Percentiles rank a stretch among this genome's conserved stretches.
Conservation (phyloP, 2,329 filamentous ascomycete species). For the Oidium heveae region DNA sequence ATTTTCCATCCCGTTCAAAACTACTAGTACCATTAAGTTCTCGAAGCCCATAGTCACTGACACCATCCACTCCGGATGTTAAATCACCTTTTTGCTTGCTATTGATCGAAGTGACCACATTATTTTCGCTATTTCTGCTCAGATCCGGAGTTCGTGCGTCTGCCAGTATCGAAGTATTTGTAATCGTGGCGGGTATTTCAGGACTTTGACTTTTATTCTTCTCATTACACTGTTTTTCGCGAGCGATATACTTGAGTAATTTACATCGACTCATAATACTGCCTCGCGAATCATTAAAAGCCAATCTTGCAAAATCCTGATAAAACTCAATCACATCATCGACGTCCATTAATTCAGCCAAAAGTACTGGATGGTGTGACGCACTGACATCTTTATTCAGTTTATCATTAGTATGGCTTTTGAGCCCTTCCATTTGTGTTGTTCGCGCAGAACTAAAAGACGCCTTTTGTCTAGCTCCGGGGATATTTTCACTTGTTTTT, state of each 20-base stretch:
- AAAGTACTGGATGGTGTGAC: constrained; percentile 54
- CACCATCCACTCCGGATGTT: constrained; percentile 35
- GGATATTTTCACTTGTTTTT: constrained; percentile 10
- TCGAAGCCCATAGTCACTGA: neutral
- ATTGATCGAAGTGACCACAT: constrained; percentile 4
- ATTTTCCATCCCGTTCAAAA: constrained; percentile 67
- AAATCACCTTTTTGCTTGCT: constrained; percentile 22
- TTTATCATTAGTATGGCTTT: too few species aligned
- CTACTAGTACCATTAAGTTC: constrained; percentile 52
- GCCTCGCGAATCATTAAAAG: constrained; percentile 74
- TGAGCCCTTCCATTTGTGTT: constrained; percentile 14
- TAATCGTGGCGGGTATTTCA: neutral
- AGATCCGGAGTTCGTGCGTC: too few species aligned
- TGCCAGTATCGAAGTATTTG: too few species aligned
- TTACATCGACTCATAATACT: constrained; percentile 65
- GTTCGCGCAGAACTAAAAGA: constrained; percentile 26
- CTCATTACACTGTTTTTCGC: constrained; percentile 21
- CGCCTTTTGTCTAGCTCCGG: constrained; percentile 10
- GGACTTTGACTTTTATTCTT: neutral
- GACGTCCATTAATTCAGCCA: constrained; percentile 81
- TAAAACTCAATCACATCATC: constrained; percentile 87
- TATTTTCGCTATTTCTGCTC: constrained; percentile 2
- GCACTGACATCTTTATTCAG: constrained; percentile 16
- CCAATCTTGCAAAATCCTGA: constrained; percentile 78
- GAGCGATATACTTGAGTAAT: constrained; percentile 70